These are phyloP conservation scores for Wallacemonas sp. DNA, from an alignment of 208 protist species.

Conservation along the genomic window DNA sequence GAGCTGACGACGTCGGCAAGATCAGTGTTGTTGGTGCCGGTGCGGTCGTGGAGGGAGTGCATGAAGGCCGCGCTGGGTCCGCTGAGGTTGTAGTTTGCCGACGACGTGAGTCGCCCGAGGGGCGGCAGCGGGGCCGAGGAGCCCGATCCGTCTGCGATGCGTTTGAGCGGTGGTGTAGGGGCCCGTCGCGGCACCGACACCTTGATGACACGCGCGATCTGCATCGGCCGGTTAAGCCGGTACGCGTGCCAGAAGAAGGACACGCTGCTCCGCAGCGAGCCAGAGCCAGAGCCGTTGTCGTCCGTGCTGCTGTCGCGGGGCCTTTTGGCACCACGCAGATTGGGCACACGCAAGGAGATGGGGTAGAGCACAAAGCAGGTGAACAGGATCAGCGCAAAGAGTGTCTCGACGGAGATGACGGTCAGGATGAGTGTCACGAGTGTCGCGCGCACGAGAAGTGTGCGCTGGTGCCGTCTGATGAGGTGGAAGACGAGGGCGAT, in stretches of 20 bases:
- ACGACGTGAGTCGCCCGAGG: not conserved
- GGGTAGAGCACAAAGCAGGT: conserved; percentile 50
- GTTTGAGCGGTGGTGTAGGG: not conserved
- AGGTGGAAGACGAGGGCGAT: conserved; percentile 61
- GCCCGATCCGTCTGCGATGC: not conserved
- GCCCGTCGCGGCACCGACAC: conserved; percentile 10
- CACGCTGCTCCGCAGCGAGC: not conserved
- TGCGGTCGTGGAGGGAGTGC: conserved; percentile 15
- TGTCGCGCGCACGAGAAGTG: conserved; percentile 25
- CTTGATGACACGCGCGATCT: conserved; percentile 36
- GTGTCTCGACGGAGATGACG: conserved; percentile 52
- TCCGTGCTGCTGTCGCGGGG: conserved; percentile 20
- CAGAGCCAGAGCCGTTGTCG: too few species aligned
- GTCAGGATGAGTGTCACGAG: conserved; percentile 23
- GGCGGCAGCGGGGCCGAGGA: not conserved
- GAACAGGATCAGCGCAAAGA: conserved; percentile 40
- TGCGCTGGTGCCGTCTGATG: conserved; percentile 30
- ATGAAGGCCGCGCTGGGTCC: conserved; percentile 12
- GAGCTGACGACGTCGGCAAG: conserved; percentile 11
- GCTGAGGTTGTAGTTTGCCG: not conserved
- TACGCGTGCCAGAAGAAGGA: conserved; percentile 12
- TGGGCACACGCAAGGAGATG: conserved; percentile 39
- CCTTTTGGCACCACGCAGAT: conserved; percentile 24
- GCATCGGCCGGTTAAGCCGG: conserved; percentile 31
- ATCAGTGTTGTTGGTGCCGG: conserved; percentile 28